Base-by-base conservation (phyloP, 228 moss, liverwort and hornwort species). In the Sphagnum fallax region DNA sequence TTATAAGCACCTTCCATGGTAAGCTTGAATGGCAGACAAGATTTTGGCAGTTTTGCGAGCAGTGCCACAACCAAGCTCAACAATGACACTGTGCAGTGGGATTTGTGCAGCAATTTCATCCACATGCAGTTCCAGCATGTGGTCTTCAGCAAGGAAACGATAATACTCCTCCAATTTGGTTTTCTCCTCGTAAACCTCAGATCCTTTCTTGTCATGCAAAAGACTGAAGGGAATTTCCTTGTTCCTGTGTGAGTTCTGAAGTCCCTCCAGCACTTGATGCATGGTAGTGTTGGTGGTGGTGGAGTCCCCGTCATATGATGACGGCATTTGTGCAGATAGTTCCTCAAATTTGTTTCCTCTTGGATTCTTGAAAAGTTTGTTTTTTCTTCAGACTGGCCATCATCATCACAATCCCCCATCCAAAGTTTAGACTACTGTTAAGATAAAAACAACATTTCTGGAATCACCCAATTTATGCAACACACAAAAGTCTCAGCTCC, bases 81-180 rank as follows among this genome's bases (percentile, higher is more conserved):
- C 79, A 49, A 80, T 58, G 4, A 83, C 70, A 66, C 80, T 80
- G 10, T 76, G 79, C 18, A 73, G 64, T 10, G 80, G 80, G 61
- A 83, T 77, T 61, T 69, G 68, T 2, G 61, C 11, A 16, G 66
- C 80, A 2, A 77, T 73, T 12, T 77, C 68, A 9, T 76, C 74
- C 5, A 60, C 77, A 16, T 74, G 68, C 50, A 65, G 16, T 5
- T 62, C 76, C 53, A 83, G 15, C 72, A 83, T 13, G 9, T 79
- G 76, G 10, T 72, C 72, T 57, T 83, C 83, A 0, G 83, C 83
- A 15, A 69, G 61, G 69, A 77, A 83, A 8, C 72, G 80, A 52
- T 83, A 83, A 66, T 83, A 83, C 65, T 83, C 80, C 53, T 79
- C 74, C 6, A 83, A 69, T 53, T 72, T 66, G 10, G 83, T 83